Evolutionary conservation across 768 basidiomycete species (phyloP).

Genomic region (Russula griseocarnosa): DNA sequence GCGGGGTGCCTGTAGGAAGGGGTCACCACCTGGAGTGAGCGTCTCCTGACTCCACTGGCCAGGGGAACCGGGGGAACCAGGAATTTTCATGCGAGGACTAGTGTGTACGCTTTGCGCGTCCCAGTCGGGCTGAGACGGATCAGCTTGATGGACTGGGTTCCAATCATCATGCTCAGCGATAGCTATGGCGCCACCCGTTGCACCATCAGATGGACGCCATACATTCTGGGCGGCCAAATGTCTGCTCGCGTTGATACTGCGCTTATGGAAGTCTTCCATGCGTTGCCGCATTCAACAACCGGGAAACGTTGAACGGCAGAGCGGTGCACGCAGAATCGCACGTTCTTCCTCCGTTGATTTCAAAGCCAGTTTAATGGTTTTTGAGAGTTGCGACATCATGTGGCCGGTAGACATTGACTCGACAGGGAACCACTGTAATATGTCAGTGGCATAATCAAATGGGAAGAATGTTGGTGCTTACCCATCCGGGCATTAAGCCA

Average conservation of each 20-base stretch:
- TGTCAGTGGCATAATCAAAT: slow-evolving; percentile 7
- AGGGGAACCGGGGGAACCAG: slow-evolving; percentile 61
- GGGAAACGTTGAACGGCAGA: slow-evolving; percentile 97
- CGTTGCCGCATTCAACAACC: slow-evolving; percentile 95
- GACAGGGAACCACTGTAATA: slow-evolving; percentile 86
- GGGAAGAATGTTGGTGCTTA: slow-evolving; percentile 39
- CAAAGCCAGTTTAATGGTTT: slow-evolving; percentile 91
- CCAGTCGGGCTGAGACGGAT: slow-evolving; percentile 75
- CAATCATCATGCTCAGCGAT: slow-evolving; percentile 74
- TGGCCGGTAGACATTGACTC: slow-evolving; percentile 90
- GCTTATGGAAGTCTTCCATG: slow-evolving; percentile 90
- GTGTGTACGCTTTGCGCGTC: slow-evolving; percentile 57
- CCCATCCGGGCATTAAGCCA: slow-evolving; percentile 97
- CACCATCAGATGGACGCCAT: slow-evolving; percentile 72
- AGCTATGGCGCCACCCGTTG: slow-evolving; percentile 40
- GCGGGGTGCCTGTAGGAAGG: slow-evolving; percentile 40
- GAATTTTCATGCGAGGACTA: slow-evolving; percentile 38
- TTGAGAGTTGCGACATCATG: slow-evolving; percentile 90
- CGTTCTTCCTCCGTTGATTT: slow-evolving; percentile 89
- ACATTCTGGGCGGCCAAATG: slow-evolving; percentile 64
- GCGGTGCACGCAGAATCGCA: slow-evolving; percentile 85
- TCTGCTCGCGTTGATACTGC: slow-evolving; percentile 74
- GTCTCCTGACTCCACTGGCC: slow-evolving; percentile 60
- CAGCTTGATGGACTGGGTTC: slow-evolving; percentile 63
- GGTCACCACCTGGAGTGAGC: slow-evolving; percentile 46